Percentiles rank a stretch among this genome's conserved stretches.
These are phyloP conservation scores for Coniosporium apollinis DNA, from an alignment of 495 filamentous ascomycete genomes.

Conservation along the genomic window DNA sequence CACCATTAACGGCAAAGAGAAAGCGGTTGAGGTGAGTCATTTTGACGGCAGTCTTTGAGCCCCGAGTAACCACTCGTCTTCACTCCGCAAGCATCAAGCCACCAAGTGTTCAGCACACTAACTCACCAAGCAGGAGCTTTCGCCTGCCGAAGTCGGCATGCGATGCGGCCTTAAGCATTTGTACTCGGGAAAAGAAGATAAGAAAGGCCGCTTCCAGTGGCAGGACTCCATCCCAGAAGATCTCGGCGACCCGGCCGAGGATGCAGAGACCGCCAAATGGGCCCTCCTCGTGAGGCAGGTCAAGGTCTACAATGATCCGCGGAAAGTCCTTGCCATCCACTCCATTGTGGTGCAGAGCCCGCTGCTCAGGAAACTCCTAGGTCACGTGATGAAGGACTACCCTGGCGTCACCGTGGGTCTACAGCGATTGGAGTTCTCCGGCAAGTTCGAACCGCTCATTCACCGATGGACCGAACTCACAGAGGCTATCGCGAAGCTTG, in stretches of 20 bases:
- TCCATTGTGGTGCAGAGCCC: constrained; percentile 51
- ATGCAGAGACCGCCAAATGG: constrained; percentile 33
- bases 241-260: constrained; percentile 31
- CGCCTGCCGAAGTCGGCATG: too few relatives aligned
- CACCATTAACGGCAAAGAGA: too few relatives aligned
- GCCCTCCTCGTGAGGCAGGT: constrained; percentile 36
- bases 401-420: constrained; percentile 46
- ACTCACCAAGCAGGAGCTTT: too few relatives aligned
- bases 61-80: too few relatives aligned
- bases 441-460: constrained; percentile 46
- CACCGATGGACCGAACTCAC: constrained; percentile 46
- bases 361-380: constrained; percentile 39
- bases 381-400: constrained; percentile 40
- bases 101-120: too few relatives aligned
- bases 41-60: too few relatives aligned
- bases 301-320: constrained; percentile 37
- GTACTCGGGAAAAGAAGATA: constrained; percentile 25
- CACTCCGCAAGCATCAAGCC: too few relatives aligned
- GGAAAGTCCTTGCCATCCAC: constrained; percentile 42
- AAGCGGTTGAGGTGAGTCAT: too few relatives aligned
- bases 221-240: constrained; percentile 27
- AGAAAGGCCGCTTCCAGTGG: constrained; percentile 25
- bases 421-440: constrained; percentile 39
- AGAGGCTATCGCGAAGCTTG: constrained; percentile 9
- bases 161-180: constrained; percentile 14